Base-by-base conservation (phyloP, 1,139 yeast genomes). In the Meyerozyma sp. region DNA sequence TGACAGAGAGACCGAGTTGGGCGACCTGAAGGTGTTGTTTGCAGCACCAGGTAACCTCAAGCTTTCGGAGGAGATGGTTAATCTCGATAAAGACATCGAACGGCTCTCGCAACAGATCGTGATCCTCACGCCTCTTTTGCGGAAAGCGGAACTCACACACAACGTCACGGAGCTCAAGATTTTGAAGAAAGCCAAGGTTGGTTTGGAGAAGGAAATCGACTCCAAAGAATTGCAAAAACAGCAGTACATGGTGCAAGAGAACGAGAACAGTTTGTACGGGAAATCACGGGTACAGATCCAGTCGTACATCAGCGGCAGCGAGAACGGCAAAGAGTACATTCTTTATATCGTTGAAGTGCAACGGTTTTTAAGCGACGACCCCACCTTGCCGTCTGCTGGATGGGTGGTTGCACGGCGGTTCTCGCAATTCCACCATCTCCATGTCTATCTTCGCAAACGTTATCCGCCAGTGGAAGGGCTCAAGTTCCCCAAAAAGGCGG, bases 341-440 rank as follows among this genome's bases (percentile, higher is more conserved):
- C 66, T 85, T 44, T 91, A 90, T 60, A 75, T 89, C 36, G 83
- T 91, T 36, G 91, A 84, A 55, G 89, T 90, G 5, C 83, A 82
- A 46, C 82, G 82, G 48, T 60, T 72, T 34, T 66, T 75, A 1
- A 62, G 59, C 25, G 71, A 68, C 10, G 66, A 69, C 44, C 68
- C 73, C 3, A 70, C 72, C 14, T 67, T 66, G 6, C 74, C 77
- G 7, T 70, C 79, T 8, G 89, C 93, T 0, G 89, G 91, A 0
- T 91, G 97, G 97, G 81, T 88, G 41, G 88, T 90, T 28, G 94
- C 96, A 0, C 68, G 97, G 52, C 68, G 98, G 45, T 91, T 82
- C 57, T 86, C 88, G 54, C 97, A 91, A 55, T 91, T 91, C 59
- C 81, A 75, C 61, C 79, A 76, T 49, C 68, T 91, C 28, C 82